Base-by-base conservation (phyloP, 2,329 filamentous ascomycete genomes). In the Zelopaecilomyces penicillatus region DNA sequence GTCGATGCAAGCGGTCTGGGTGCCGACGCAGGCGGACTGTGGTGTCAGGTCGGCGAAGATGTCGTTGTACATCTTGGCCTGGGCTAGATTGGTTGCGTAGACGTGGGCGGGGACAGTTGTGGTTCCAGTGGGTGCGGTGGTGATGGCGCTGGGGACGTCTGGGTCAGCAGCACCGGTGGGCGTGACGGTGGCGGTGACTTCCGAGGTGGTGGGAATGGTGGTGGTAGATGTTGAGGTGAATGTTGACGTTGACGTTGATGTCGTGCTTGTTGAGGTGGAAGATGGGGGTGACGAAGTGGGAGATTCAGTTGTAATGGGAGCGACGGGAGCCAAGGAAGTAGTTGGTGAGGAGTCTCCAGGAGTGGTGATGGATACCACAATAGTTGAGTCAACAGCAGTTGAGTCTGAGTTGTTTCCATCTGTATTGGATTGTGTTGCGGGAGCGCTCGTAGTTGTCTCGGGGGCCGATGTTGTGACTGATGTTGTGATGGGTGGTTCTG, bases 1-100 rank as follows among this genome's bases (percentile, higher is more conserved):
- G 10, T 64, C 57, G 37, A 81, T 69, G 43, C 78, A 82, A 4
- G 76, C 76, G 3, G 68, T 64, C 46, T 79, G 71, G 28, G 63
- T 64, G 1, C 55, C 43, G 0, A 52, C 55, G 54, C 78, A 82
- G 41, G 70, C 64, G 3, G 73, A 71, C 19, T 68, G 51, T 5
- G 66, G 60, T 1, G 67, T 71, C 31, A 76, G 59, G 2, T 52
- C 57, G 28, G 64, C 62, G 48, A 74, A 78, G 27, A 71, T 49
- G 7, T 60, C 50, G 56, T 82, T 81, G 53, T 74, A 68, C 3
- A 58, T 46, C 35, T 63, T 58, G 7, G 73, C 71, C 32, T 63
- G 51, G 7, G 63, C 63, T 19, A 79, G 63, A 50, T 76, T 75
- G 43, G 57, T 59, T 2, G 66, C 65, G 42, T 73, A 69, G 3